Percentiles rank a stretch among this genome's conserved stretches.
These are phyloP conservation scores for Basidiobolus meristosporus DNA, from an alignment of 371 early-diverging fungal genomes.

Conservation along the genomic window DNA sequence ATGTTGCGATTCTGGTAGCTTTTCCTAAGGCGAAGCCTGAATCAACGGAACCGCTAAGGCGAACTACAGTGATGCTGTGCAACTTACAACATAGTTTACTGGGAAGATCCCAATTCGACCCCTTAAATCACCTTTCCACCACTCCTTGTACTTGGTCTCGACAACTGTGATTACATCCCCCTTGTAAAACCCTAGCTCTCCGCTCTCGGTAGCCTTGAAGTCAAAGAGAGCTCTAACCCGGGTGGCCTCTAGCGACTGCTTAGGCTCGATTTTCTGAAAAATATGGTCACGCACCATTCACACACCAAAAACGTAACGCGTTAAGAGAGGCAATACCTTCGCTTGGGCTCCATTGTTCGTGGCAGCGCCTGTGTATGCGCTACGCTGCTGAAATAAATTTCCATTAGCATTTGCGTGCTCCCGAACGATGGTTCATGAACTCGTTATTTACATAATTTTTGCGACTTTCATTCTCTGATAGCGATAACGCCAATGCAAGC, in stretches of 20 bases:
- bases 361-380: too few relatives aligned
- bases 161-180: slow-evolving; percentile 65
- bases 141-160: slow-evolving; percentile 71
- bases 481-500: slow-evolving; percentile 75
- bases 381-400: too few relatives aligned
- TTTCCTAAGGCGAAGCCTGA: slow-evolving; percentile 21
- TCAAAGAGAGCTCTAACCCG: slow-evolving; percentile 73
- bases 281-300: too few relatives aligned
- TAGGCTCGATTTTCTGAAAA: too few relatives aligned
- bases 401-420: too few relatives aligned
- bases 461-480: slow-evolving; percentile 54
- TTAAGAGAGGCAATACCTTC: too few relatives aligned
- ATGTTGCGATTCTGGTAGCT: slow-evolving; percentile 30
- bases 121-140: slow-evolving; percentile 75
- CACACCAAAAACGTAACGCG: too few relatives aligned
- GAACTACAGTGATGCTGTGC: too few relatives aligned
- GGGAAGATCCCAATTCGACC: slow-evolving; percentile 73
- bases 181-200: slow-evolving; percentile 59
- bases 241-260: too few relatives aligned
- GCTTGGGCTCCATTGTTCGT: not conserved
- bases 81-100: slow-evolving; percentile 62
- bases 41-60: too few relatives aligned
- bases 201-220: slow-evolving; percentile 60
- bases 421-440: too few relatives aligned
- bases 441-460: too few relatives aligned